These are phyloP conservation scores for Salix exigua DNA, from an alignment of 345 rosid species.

Conservation along the genomic window DNA sequence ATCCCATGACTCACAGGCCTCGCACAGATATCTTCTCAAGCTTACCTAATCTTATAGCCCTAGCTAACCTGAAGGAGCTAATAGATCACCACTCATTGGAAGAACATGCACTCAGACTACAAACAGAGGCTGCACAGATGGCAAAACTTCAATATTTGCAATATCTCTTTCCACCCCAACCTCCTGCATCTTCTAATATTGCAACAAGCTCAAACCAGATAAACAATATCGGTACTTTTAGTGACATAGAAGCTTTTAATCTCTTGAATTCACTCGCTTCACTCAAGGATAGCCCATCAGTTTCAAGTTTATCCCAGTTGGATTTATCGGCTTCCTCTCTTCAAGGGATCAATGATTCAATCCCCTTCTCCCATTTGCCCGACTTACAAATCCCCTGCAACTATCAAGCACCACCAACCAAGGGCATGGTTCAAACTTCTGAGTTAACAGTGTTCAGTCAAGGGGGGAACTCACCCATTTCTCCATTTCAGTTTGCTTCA, in stretches of 20 bases:
- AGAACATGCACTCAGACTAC: conserved; percentile 44
- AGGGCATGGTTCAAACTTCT: conserved; percentile 10
- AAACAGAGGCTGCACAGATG: conserved; percentile 45
- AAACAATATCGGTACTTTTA: background rate
- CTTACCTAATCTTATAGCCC: conserved; percentile 53
- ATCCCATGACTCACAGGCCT: conserved; percentile 34
- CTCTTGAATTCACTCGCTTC: conserved; percentile 36
- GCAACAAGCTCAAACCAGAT: conserved; percentile 16
- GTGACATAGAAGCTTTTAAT: conserved; percentile 36
- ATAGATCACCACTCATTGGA: conserved; percentile 46
- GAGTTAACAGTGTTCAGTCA: conserved; percentile 26
- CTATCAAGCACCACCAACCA: conserved; percentile 24
- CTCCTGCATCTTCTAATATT: conserved; percentile 10
- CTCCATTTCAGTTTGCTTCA: conserved; percentile 37
- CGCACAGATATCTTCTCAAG: conserved; percentile 39
- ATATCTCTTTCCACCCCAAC: conserved; percentile 41
- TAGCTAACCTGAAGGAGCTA: conserved; percentile 53
- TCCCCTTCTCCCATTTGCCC: conserved; percentile 49
- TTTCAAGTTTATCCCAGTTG: conserved; percentile 11
- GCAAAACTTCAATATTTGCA: conserved; percentile 50
- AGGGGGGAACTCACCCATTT: conserved; percentile 26
- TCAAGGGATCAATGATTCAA: conserved; percentile 27
- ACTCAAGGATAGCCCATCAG: conserved; percentile 20
- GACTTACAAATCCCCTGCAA: conserved; percentile 38
- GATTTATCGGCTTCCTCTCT: conserved; percentile 13